Evolutionary conservation across 1,284 basidiomycete genomes (phyloP), one percentile per base, ranked within the genome.

Genomic region (Pseudozyma sp.): DNA sequence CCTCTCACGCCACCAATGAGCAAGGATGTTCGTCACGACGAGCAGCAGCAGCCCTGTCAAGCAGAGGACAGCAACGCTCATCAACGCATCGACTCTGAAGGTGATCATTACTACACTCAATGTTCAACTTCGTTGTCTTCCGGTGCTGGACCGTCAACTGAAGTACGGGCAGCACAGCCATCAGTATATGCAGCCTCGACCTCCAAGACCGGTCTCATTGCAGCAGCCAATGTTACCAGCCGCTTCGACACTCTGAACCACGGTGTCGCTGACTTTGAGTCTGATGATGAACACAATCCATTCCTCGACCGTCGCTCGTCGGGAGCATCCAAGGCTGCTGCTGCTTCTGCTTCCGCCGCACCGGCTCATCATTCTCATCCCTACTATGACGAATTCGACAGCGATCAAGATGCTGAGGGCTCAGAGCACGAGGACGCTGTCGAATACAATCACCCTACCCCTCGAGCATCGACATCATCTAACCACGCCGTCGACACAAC

Each of bases 1-100:
- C 70, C 70, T 6, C 70, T 61, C 34, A 74, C 70, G 8, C 70
- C 70, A 11, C 70, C 70, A 8, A 68, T 74, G 70, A 74, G 70
- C 70, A 60, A 64, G 21, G 70, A 74, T n/a, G 66, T 69, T 11
- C 60, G 70, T 11, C 62, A 74, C 44, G 66, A 69, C 16, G 57
- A 60, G 12, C 36, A 31, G 25, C 25, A 31, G 25, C 25, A 31
- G 25, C 25, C 25, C 25, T 31, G 25, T 31, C 25, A 60, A 13
- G 21, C 42, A 14, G 55, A 52, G 50, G 50, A 42, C 45, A 50
- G n/a, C 36, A 56, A 19, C 18, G 25, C 25, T 31, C 73, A 48
- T 48, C 56, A 55, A 35, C 44, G 53, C 13, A 62, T 31, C 70
- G 64, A 55, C 58, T 64, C 61, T 18, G 61, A 64, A 38, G 57